phyloP scores from a whole-genome alignment of 2,329 filamentous ascomycete genomes.

The Beauveria brongniartii region DNA sequence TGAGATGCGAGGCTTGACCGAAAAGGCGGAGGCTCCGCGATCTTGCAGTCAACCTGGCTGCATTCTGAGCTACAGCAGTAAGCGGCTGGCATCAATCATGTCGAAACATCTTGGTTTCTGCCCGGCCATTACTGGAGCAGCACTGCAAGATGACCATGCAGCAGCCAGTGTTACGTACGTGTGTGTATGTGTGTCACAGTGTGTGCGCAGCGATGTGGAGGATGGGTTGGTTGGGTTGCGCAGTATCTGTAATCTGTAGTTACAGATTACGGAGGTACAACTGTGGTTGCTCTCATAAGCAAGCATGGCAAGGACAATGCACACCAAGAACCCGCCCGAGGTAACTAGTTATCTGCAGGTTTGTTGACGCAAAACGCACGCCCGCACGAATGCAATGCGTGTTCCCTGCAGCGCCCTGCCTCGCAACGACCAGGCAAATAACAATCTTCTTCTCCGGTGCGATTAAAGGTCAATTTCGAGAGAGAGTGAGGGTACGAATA shows the following conservation, averaged over 20 bases:
- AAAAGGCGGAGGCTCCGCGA: background rate
- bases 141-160: background rate
- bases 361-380: background rate
- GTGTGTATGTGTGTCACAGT: too few relatives aligned
- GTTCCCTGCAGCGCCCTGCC: too few relatives aligned
- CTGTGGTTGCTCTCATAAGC: background rate
- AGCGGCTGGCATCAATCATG: background rate
- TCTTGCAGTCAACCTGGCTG: background rate
- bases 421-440: too few relatives aligned
- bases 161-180: background rate
- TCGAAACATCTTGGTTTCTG: background rate
- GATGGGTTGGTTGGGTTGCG: too few relatives aligned
- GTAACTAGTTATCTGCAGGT: background rate
- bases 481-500: background rate
- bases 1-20: background rate
- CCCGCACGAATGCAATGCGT: too few relatives aligned
- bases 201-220: too few relatives aligned
- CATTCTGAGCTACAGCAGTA: background rate
- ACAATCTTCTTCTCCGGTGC: too few relatives aligned
- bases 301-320: background rate
- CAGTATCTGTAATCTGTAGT: too few relatives aligned
- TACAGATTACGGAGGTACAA: too few relatives aligned
- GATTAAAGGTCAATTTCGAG: background rate
- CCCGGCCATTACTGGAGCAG: too few relatives aligned
- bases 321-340: background rate